phyloP scores from a whole-genome alignment of 1,284 basidiomycete species.

The Cystobasidium slooffiae region DNA sequence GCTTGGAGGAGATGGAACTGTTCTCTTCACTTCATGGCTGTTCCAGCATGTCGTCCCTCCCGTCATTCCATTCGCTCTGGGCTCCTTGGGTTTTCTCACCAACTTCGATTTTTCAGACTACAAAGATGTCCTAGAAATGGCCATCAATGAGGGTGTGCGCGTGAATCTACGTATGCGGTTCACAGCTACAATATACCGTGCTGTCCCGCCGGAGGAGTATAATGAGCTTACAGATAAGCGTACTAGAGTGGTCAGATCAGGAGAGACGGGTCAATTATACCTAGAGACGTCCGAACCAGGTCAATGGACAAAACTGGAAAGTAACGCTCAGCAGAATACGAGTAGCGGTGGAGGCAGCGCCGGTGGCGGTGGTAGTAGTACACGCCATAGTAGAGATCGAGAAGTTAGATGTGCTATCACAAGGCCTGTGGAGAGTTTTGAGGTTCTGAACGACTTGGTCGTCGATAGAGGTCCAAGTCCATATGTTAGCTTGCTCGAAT shows the following conservation, averaged over 20 bases:
- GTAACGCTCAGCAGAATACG: conserved; percentile 61
- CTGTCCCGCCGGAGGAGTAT: conserved; percentile 70
- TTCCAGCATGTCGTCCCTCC: conserved; percentile 98
- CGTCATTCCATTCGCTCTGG: conserved; percentile 95
- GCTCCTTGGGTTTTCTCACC: conserved; percentile 96
- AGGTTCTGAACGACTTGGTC: conserved; percentile 96
- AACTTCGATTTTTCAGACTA: conserved; percentile 95
- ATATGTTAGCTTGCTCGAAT: conserved; percentile 91
- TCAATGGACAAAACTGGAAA: conserved; percentile 93
- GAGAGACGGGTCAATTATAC: conserved; percentile 88
- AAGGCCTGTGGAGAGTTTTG: conserved; percentile 91
- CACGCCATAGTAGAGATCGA: conserved; percentile 66
- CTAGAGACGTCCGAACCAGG: conserved; percentile 85
- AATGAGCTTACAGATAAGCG: conserved; percentile 56
- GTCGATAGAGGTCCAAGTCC: conserved; percentile 98
- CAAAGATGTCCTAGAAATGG: conserved; percentile 82
- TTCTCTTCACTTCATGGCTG: conserved; percentile 98
- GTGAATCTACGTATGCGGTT: conserved; percentile 99
- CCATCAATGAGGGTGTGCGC: conserved; percentile 89
- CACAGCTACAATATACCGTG: conserved; percentile 95
- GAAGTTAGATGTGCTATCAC: conserved; percentile 99
- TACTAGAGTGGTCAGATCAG: conserved; percentile 77
- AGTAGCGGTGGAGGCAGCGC: conserved; percentile 48
- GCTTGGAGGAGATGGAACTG: conserved; percentile 97
- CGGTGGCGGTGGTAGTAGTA: conserved; percentile 56